These are phyloP conservation scores for Komagataella kurtzmanii DNA, from an alignment of 805 yeast genomes.

Conservation along the genomic window DNA sequence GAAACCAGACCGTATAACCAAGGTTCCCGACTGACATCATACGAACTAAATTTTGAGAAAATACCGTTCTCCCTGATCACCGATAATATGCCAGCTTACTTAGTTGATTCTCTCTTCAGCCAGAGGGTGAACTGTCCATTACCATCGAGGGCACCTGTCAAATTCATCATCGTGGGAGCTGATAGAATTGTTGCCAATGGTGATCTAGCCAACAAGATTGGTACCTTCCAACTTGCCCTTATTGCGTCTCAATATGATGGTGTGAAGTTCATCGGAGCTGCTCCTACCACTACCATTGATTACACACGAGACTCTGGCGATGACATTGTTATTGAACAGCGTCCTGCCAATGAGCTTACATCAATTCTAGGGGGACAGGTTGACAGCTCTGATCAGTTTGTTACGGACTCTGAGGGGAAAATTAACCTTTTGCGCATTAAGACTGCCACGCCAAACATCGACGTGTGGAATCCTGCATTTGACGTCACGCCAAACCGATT, in stretches of 20 bases:
- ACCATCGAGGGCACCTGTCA: constrained; percentile 46
- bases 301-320: constrained; percentile 50
- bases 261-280: constrained; percentile 84
- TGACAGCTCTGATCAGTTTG: constrained; percentile 17
- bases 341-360: constrained; percentile 72
- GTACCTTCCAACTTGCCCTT: constrained; percentile 80
- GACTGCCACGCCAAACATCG: constrained; percentile 72
- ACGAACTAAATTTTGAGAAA: constrained; percentile 71
- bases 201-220: constrained; percentile 93
- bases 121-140: constrained; percentile 11
- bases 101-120: constrained; percentile 34
- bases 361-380: constrained; percentile 58
- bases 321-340: constrained; percentile 73
- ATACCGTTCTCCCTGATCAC: constrained; percentile 85
- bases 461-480: constrained; percentile 94
- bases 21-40: constrained; percentile 89
- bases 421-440: constrained; percentile 39
- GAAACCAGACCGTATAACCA: constrained; percentile 97
- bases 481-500: constrained; percentile 80
- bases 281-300: constrained; percentile 89
- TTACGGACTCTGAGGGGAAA: constrained; percentile 11
- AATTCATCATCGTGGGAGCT: constrained; percentile 87
- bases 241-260: constrained; percentile 50
- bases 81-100: constrained; percentile 82
- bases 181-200: constrained; percentile 90